Percentiles rank a stretch among this genome's conserved stretches.
Evolutionary conservation across 2,329 filamentous ascomycete species (phyloP).

Genomic region (Fusarium marasasianum): DNA sequence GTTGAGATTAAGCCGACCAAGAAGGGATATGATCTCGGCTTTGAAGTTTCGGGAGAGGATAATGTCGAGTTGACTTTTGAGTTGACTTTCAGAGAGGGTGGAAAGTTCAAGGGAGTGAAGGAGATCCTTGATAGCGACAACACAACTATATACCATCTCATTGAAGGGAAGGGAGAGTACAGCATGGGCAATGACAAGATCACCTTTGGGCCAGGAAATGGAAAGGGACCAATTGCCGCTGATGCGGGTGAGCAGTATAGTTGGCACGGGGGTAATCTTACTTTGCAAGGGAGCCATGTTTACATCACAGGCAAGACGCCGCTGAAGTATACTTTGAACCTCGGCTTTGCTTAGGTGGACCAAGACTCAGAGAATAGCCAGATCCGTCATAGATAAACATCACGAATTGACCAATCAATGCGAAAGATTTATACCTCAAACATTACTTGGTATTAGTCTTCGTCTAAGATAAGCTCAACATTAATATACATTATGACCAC

Average conservation of each 20-base stretch:
- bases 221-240: not conserved
- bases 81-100: slow-evolving; percentile 11
- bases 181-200: not conserved
- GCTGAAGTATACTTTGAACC: slow-evolving; percentile 15
- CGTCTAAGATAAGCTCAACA: not conserved
- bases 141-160: not conserved
- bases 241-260: slow-evolving; percentile 20
- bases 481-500: not conserved
- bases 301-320: slow-evolving; percentile 14
- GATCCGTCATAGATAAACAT: not conserved
- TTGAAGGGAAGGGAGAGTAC: slow-evolving; percentile 7
- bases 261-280: slow-evolving; percentile 12
- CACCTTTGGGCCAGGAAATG: slow-evolving; percentile 4
- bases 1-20: slow-evolving; percentile 4
- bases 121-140: slow-evolving; percentile 11
- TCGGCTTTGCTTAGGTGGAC: not conserved
- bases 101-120: slow-evolving; percentile 13
- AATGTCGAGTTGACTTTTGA: slow-evolving; percentile 23
- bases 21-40: slow-evolving; percentile 5
- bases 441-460: not conserved
- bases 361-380: rapidly evolving
- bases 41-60: slow-evolving; percentile 18
- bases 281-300: not conserved
- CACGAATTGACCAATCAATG: rapidly evolving
- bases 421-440: not conserved